Conservation (phyloP, 2,329 filamentous ascomycete genomes). For the Dothidotthia symphoricarpi region DNA sequence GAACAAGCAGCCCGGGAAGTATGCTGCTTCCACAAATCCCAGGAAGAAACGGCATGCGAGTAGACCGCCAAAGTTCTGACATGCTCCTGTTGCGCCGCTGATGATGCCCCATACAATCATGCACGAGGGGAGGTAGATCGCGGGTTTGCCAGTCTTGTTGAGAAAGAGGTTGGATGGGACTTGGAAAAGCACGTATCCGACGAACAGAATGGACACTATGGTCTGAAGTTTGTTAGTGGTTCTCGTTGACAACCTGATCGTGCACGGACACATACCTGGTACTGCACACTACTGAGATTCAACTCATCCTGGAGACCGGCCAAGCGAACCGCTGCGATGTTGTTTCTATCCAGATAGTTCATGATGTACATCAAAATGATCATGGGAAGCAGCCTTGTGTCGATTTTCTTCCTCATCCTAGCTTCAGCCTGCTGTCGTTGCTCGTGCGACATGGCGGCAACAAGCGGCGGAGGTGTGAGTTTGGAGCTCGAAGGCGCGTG, state of each 20-base stretch:
- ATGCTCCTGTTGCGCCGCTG: constrained; percentile 40
- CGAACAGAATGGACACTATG: constrained; percentile 19
- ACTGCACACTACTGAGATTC: constrained; percentile 56
- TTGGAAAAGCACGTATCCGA: constrained; percentile 42
- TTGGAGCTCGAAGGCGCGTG: constrained; percentile 20
- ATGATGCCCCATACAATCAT: constrained; percentile 47
- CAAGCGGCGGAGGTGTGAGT: constrained; percentile 34
- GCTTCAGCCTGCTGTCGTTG: constrained; percentile 56
- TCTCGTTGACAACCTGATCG: too few species aligned
- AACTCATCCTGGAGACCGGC: constrained; percentile 62
- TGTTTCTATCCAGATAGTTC: constrained; percentile 70
- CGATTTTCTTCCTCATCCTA: constrained; percentile 67
- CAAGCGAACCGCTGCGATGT: constrained; percentile 65
- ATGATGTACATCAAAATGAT: constrained; percentile 73
- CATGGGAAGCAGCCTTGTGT: constrained; percentile 65
- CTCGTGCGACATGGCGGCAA: constrained; percentile 49
- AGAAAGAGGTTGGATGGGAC: constrained; percentile 51
- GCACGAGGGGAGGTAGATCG: constrained; percentile 43
- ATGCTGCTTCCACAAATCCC: constrained; percentile 55
- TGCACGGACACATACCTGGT: constrained; percentile 59
- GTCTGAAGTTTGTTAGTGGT: constrained; percentile 3
- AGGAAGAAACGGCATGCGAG: constrained; percentile 54
- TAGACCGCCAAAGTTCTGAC: constrained; percentile 48
- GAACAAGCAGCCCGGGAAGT: constrained; percentile 59
- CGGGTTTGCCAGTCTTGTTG: constrained; percentile 42